phyloP scores from a whole-genome alignment of 129 eudicot genomes.

The Artemisia tridentata region DNA sequence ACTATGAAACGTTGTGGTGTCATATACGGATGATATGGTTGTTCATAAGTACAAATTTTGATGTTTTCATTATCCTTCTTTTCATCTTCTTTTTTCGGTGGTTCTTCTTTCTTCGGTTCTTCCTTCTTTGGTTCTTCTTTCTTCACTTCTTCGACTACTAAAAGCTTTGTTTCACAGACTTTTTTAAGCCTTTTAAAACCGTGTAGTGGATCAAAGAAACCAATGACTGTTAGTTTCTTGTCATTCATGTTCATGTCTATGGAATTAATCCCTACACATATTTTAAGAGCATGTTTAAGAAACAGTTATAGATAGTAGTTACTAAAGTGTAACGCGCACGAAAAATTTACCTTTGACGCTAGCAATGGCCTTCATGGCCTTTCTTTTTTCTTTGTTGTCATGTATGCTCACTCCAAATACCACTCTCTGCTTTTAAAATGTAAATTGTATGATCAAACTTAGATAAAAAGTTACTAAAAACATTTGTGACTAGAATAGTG shows the following conservation, averaged over 20 bases:
- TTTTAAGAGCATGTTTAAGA: neutral
- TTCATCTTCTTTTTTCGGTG: conserved; percentile 11
- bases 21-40: conserved; percentile 5
- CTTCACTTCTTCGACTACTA: conserved; percentile 28
- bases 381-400: conserved; percentile 23
- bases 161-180: conserved; percentile 15
- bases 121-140: conserved; percentile 19
- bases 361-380: conserved; percentile 32
- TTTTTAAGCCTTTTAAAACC: conserved; percentile 20
- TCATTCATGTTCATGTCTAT: conserved; percentile 25
- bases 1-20: conserved; percentile 13
- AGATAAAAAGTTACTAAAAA: neutral
- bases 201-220: conserved; percentile 32
- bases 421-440: conserved; percentile 18
- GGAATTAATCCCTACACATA: conserved; percentile 29
- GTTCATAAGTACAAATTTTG: neutral
- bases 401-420: conserved; percentile 20
- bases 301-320: neutral
- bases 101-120: conserved; percentile 14
- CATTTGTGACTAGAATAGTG: neutral
- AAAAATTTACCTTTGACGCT: conserved; percentile 15
- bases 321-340: neutral
- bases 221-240: conserved; percentile 29
- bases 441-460: neutral
- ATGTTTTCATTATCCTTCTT: neutral